Evolutionary conservation across 2,329 filamentous ascomycete species (phyloP), one percentile per base, ranked within the genome.

Genomic region (Purpureocillium lavendulum): DNA sequence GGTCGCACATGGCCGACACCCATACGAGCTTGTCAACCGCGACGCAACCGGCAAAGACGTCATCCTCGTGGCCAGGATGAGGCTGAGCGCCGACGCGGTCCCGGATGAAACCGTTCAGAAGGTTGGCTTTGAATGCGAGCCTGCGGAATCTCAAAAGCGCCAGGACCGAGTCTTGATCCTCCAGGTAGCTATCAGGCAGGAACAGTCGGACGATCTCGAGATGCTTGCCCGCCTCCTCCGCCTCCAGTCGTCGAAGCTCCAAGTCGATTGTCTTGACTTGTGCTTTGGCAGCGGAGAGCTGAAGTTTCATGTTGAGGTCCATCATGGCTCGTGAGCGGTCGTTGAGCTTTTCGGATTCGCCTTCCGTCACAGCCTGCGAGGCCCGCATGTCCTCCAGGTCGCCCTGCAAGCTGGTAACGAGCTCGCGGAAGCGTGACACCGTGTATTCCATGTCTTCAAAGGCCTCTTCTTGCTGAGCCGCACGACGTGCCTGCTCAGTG

Each of bases 181-280:
- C 67, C 49, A 84, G 80, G 57, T 87, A 95, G 15, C 77, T 82
- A 45, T 94, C 88, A 0, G 89, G 88, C 33, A 96, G 67, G 69
- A 95, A 97, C 10, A 92, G 66, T 60, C 88, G 86, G 48, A 96
- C 76, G 50, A 98, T 95, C 14, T 82, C 77, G 21, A 98, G 73
- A 54, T 97, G 89, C 56, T 96, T 85, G 30, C 80, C 74, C 2
- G 88, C 86, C 65, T 97, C 87, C 51, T 94, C 83, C 0, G 89
- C 88, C 51, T 94, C 87, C 55, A 97, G 75, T 41, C 84, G 82
- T 39, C 84, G 78, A 41, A 97, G 69, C 58, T 97, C 89, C 24
- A 96, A 71, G 49, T 96, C 89, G 45, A 98, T 94, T 0, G 88
- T 88, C 67, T 95, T 97, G 54, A 87, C 82, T 59, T 95, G 90